phyloP scores from a whole-genome alignment of 257 asterid species.

The Penstemon eatonii region DNA sequence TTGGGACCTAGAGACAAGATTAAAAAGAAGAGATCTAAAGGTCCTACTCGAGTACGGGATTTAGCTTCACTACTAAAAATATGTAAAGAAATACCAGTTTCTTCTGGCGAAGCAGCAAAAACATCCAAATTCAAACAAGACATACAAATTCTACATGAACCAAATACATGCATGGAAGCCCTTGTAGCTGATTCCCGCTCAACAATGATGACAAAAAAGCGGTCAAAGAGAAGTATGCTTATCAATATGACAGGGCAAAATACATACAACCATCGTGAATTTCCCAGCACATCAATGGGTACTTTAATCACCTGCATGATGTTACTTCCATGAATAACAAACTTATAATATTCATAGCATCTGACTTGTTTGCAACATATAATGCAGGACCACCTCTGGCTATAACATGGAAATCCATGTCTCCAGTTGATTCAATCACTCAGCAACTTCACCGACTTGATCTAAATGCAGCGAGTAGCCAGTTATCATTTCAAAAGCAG shows the following conservation, averaged over 20 bases:
- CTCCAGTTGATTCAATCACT: constrained; percentile 48
- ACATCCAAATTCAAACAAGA: constrained; percentile 28
- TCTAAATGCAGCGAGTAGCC: constrained; percentile 46
- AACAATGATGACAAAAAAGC: constrained; percentile 52
- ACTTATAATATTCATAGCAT: constrained; percentile 8
- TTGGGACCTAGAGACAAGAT: constrained; percentile 47
- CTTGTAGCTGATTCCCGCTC: constrained; percentile 43
- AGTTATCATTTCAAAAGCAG: constrained; percentile 28
- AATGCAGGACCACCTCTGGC: constrained; percentile 63
- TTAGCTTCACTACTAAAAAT: no score
- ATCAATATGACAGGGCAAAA: constrained; percentile 40
- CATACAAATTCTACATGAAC: constrained; percentile 33
- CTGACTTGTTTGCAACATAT: constrained; percentile 27
- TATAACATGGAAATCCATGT: constrained; percentile 48
- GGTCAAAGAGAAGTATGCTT: constrained; percentile 48
- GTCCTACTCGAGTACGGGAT: constrained; percentile 35
- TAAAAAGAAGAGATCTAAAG: constrained; percentile 53
- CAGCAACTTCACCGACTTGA: constrained; percentile 56
- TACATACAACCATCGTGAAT: constrained; percentile 33
- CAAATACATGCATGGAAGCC: constrained; percentile 55
- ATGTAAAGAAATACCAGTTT: constrained; percentile 25
- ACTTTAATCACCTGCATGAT: constrained; percentile 24
- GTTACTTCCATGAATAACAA: constrained; percentile 18
- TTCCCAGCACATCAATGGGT: constrained; percentile 43
- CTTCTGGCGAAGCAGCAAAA: constrained; percentile 36